Evolutionary conservation across 306 rosid species (phyloP).

Genomic region (Boehmeria nivea): DNA sequence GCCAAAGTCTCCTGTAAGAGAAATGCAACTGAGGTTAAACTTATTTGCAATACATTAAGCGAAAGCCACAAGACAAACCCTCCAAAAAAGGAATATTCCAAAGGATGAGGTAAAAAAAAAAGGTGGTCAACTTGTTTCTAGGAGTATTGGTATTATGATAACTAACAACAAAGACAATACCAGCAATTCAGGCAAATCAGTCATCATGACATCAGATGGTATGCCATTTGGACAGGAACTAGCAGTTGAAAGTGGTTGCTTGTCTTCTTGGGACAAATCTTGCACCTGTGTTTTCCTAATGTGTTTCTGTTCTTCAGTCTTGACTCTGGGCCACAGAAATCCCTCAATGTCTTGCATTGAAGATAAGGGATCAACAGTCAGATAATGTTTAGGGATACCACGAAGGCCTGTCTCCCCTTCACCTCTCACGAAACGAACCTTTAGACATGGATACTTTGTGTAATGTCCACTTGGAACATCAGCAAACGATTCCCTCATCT

Average conservation of each 20-base stretch:
- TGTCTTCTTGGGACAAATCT: no score
- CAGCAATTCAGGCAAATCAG: slow-evolving; percentile 51
- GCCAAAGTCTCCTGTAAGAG: slow-evolving; percentile 40
- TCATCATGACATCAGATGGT: slow-evolving; percentile 32
- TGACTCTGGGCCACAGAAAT: slow-evolving; percentile 74
- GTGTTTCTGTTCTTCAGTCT: slow-evolving; percentile 24
- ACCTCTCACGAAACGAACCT: slow-evolving; percentile 64
- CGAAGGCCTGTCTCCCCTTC: slow-evolving; percentile 61
- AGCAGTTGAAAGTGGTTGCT: slow-evolving; percentile 41
- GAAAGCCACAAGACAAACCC: no score
- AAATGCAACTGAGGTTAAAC: no score
- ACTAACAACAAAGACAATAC: slow-evolving; percentile 25
- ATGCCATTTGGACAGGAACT: slow-evolving; percentile 34
- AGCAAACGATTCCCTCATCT: slow-evolving; percentile 58
- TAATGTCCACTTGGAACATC: slow-evolving; percentile 57
- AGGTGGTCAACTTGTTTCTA: no score
- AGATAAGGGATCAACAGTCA: slow-evolving; percentile 71
- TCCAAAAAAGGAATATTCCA: no score
- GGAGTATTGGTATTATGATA: neutral
- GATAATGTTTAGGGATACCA: slow-evolving; percentile 53
- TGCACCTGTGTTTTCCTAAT: slow-evolving; percentile 25
- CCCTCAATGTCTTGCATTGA: slow-evolving; percentile 65
- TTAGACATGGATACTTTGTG: slow-evolving; percentile 60
- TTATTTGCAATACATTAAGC: no score
- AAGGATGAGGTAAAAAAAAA: no score